Evolutionary conservation across 768 basidiomycete species (phyloP), one percentile per base, ranked within the genome.

Genomic region (Boletus tomentosulus): DNA sequence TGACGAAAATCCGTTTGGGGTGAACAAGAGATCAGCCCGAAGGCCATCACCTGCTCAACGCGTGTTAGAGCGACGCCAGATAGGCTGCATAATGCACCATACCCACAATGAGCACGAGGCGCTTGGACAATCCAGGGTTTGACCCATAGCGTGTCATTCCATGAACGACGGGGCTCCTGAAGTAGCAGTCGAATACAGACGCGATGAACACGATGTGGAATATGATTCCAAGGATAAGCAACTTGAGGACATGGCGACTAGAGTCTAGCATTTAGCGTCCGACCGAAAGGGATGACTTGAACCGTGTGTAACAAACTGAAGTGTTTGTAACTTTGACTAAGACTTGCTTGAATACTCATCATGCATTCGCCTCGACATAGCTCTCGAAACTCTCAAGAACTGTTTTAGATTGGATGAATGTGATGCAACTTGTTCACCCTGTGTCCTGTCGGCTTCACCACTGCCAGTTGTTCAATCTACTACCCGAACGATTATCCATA

Each of bases 131-230:
- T 33, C 79, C 75, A 5, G 61, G 57, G 9, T 67, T 68, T 2
- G 76, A 64, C 3, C 76, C 76, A 61, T 81, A 78, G 44, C 76
- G 80, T 59, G 74, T 66, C 87, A 91, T 90, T 47, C 87, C 88
- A 74, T 84, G 78, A 24, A 89, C 87, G 8, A 90, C 87, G 0
- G 89, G 87, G 60, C 84, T 88, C 25, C 82, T 87, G 66, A 94
- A 94, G 67, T 93, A 94, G 69, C 90, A 92, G 71, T 92, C 89
- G 70, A 94, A 94, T 15, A 77, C 82, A 3, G 86, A 83, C 34
- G 76, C 79, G 50, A 87, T 86, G 68, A 83, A 89, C 6, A 84
- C 74, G 49, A 88, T 66, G 64, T 93, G 90, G 63, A 92, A 91
- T 37, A 85, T 63, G 35, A 92, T 76, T 31, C 87, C 87, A 39